Percentiles rank a stretch among this genome's conserved stretches.
These are phyloP conservation scores for Juncus inflexus DNA, from an alignment of 176 grass and related monocot genomes.

Conservation along the genomic window DNA sequence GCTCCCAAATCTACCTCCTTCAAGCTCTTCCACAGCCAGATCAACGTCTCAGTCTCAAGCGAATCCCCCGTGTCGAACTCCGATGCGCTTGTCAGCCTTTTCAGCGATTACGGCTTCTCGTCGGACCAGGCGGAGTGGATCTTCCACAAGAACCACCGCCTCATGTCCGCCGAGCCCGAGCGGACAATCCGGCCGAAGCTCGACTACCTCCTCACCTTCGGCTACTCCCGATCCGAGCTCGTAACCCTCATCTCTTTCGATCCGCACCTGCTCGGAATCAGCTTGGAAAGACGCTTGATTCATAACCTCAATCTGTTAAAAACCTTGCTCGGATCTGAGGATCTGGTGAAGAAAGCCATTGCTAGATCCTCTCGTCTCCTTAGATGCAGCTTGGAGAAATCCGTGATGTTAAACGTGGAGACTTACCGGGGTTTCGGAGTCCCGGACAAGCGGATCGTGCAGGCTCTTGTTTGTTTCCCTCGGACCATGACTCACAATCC, in stretches of 20 bases:
- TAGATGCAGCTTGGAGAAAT: conserved; percentile 12
- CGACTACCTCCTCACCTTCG: conserved; percentile 20
- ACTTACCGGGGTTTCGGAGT: conserved; percentile 25
- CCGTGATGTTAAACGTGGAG: conserved; percentile 43
- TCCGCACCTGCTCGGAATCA: conserved; percentile 22
- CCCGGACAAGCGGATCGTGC: conserved; percentile 24
- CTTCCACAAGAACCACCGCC: conserved; percentile 19
- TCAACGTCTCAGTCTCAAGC: neutral
- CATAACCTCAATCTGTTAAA: conserved; percentile 40
- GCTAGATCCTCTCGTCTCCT: conserved; percentile 23
- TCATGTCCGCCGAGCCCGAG: conserved; percentile 1
- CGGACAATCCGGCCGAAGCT: conserved; percentile 20
- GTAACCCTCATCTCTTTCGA: conserved; percentile 2
- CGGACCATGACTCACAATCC: conserved; percentile 16
- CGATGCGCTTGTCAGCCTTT: neutral
- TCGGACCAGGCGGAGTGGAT: conserved; percentile 28
- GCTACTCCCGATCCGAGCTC: conserved; percentile 15
- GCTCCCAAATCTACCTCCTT: neutral
- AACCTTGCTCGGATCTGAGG: conserved; percentile 22
- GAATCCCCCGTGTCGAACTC: conserved; percentile 8
- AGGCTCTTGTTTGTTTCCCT: conserved; percentile 25
- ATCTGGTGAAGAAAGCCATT: conserved; percentile 25
- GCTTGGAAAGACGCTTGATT: conserved; percentile 26
- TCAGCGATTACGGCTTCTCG: conserved; percentile 41
- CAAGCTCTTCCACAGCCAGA: neutral